Evolutionary conservation across 1,139 yeast genomes (phyloP), one percentile per base, ranked within the genome.

Genomic region (Yamadazyma spencermartinsiae): DNA sequence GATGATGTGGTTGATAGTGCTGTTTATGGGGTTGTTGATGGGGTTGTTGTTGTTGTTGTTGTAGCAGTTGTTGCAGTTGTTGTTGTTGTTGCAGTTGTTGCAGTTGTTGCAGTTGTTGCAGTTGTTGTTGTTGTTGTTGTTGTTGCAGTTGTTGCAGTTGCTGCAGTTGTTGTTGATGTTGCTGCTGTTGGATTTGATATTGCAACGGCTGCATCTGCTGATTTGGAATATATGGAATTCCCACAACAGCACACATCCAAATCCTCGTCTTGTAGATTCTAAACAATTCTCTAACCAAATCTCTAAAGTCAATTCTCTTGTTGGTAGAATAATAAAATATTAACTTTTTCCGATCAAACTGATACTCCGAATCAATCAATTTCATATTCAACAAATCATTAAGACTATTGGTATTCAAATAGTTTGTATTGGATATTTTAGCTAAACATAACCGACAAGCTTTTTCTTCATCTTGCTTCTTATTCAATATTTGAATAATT

Each of bases 221-320:
- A 21, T 26, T 41, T 4, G 31, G 20, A 9, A 33, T 44, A 45
- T 52, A 62, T 11, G 69, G 68, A 26, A 61, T 50, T 5, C 68
- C 69, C 42, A 51, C 57, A 17, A 89, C 88, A 3, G 97, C 95
- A 68, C 97, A 90, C 81, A 90, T 80, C 98, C 98, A 94, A 54
- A 92, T 92, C 54, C 98, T 76, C 1, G 98, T 92, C 65, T 92
- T 92, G 74, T 89, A 92, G 42, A 88, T 85, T 55, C 95, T 79
- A 71, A 92, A 92, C 46, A 92, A 68, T 54, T 92, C 98, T 49
- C 94, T 80, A 37, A 92, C 96, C 60, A 94, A 75, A 45, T 87
- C 96, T 52, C 98, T 74, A 60, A 92, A 92, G 62, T 92, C 98
- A 44, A 92, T 86, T 54, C 98, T 75, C 53, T 83, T 83, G 45